Base-by-base conservation (phyloP, 1,284 basidiomycete genomes). In the Cryptococcus hybrid region DNA sequence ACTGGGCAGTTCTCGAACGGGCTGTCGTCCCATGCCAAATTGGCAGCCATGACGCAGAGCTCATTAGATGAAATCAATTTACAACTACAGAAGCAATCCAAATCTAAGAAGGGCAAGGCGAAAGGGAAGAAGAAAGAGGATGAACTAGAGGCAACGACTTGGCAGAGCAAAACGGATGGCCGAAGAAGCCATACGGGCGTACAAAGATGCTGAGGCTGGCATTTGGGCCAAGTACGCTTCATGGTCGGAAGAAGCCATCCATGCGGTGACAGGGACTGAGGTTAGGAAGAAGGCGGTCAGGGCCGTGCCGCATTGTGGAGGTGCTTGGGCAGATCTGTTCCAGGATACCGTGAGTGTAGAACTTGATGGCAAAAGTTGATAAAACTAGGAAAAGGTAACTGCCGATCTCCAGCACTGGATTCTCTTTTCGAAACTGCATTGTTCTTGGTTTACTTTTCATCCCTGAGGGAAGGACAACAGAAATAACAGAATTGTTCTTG, bases 1-100 rank as follows among this genome's bases (percentile, higher is more conserved):
- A 79, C 88, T 35, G 76, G 79, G 3, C 80, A 81, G 1, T 90
- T 88, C 65, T 90, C 94, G 73, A 84, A 91, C 8, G 86, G 89
- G 0, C 84, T 92, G 47, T 79, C 86, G 2, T 85, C 59, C n/a
- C 71, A 70, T 52, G 60, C 67, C 15, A 54, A 55, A 8, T 63
- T 89, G 61, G 86, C 86, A 1, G 86, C 85, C 2, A 6, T 11
- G 39, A 36, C 47, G n/a, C 59, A 58, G 48, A 58, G 30, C 52
- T n/a, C 51, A 40, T 39, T 53, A 2, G 52, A 57, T 38, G 43
- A n/a, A 7, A 9, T 44, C 6, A 47, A 54, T 9, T 11, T 40
- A 12, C 35, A 24, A 13, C 38, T 51, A 8, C 30, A 34, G 7
- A 44, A 50, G 36, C 42, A 24, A 12, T 13, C 11, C 12, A 39